Conservation (phyloP, 768 basidiomycete genomes). For the Trichaptum fuscoviolaceum region DNA sequence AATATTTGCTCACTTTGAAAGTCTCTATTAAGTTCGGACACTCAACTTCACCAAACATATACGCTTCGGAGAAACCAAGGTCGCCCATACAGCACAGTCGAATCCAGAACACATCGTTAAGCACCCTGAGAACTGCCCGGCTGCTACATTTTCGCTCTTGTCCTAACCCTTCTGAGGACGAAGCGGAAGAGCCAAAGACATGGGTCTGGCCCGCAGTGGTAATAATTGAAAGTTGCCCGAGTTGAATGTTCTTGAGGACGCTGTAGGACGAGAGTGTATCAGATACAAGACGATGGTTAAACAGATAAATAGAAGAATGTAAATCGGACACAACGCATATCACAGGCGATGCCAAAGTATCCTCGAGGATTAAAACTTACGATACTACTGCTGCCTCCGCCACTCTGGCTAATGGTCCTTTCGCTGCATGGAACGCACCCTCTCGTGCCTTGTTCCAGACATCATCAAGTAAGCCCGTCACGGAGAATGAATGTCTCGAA, state of each 20-base stretch:
- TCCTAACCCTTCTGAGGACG: slow-evolving; percentile 14
- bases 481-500: slow-evolving; percentile 40
- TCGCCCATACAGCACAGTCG: slow-evolving; percentile 56
- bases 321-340: no score
- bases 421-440: slow-evolving; percentile 36
- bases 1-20: slow-evolving; percentile 47
- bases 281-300: slow-evolving; percentile 17
- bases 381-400: slow-evolving; percentile 43
- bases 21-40: slow-evolving; percentile 59
- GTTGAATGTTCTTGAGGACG: slow-evolving; percentile 32
- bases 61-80: slow-evolving; percentile 70
- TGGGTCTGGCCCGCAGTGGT: slow-evolving; percentile 40
- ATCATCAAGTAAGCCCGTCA: slow-evolving; percentile 34
- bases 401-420: slow-evolving; percentile 37
- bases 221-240: slow-evolving; percentile 44
- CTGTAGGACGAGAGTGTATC: slow-evolving; percentile 22
- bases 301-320: slow-evolving; percentile 6
- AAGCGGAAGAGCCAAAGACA: slow-evolving; percentile 31
- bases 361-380: slow-evolving; percentile 24
- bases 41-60: slow-evolving; percentile 74
- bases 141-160: slow-evolving; percentile 9
- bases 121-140: slow-evolving; percentile 38
- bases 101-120: slow-evolving; percentile 53
- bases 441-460: slow-evolving; percentile 39
- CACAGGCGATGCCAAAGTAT: no score